Evolutionary conservation across 1,284 basidiomycete species (phyloP).

Genomic region (Cronartium quercuum): DNA sequence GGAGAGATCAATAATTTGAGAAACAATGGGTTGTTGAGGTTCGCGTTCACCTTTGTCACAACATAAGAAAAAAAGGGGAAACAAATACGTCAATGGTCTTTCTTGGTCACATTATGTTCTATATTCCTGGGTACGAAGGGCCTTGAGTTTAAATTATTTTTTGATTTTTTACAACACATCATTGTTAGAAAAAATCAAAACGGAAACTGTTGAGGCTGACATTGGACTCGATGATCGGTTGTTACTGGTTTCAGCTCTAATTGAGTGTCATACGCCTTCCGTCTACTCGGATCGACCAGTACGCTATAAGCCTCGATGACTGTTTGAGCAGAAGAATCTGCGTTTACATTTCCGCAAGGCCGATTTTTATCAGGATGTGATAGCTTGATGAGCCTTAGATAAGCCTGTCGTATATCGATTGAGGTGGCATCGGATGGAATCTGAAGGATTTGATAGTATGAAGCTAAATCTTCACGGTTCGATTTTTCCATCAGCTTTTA

Average conservation of each 20-base stretch:
- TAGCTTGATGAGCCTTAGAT: conserved; percentile 27
- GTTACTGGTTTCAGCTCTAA: not conserved
- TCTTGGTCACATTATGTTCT: no score
- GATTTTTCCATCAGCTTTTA: no score
- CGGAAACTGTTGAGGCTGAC: not conserved
- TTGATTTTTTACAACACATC: no score
- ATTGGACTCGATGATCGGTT: not conserved
- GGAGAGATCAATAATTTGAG: conserved; percentile 18
- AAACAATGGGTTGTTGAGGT: not conserved
- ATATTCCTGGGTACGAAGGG: no score
- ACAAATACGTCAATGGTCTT: not conserved
- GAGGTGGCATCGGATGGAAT: conserved; percentile 10
- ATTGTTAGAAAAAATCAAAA: not conserved
- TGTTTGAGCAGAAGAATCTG: conserved; percentile 1
- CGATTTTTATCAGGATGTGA: conserved; percentile 22
- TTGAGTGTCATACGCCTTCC: conserved; percentile 5
- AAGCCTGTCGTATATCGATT: conserved; percentile 7
- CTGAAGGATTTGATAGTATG: conserved; percentile 18
- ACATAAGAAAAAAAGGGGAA: not conserved
- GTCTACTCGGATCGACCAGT: not conserved
- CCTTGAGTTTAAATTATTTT: no score
- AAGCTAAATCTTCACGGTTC: not conserved
- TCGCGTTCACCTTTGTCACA: not conserved
- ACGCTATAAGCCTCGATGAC: conserved; percentile 17
- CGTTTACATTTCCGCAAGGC: not conserved